These are phyloP conservation scores for Trichoderma virens DNA, from an alignment of 495 filamentous ascomycete species.

Conservation along the genomic window DNA sequence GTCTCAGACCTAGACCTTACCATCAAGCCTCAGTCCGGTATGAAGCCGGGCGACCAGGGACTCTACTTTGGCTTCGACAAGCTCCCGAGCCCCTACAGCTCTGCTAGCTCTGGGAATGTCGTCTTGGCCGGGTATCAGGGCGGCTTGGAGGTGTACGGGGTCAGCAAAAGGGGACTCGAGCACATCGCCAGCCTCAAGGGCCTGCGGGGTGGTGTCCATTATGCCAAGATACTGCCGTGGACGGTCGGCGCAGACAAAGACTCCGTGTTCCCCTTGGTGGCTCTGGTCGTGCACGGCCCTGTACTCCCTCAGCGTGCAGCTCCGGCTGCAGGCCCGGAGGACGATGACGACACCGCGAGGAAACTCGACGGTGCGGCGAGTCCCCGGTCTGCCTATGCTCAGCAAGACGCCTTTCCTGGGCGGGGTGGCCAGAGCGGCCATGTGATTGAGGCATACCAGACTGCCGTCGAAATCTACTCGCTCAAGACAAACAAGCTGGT, in stretches of 20 bases:
- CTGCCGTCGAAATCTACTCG: conserved; percentile 79
- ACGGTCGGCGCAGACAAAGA: conserved; percentile 19
- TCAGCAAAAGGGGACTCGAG: conserved; percentile 60
- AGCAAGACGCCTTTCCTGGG: conserved; percentile 21
- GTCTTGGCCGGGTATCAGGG: conserved; percentile 70
- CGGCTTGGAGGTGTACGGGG: conserved; percentile 59
- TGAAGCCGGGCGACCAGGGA: conserved; percentile 53
- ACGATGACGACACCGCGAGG: conserved; percentile 30
- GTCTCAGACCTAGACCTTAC: conserved; percentile 63
- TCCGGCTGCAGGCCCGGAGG: conserved; percentile 20
- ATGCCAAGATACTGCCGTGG: conserved; percentile 69
- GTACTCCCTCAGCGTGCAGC: conserved; percentile 31
- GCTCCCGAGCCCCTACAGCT: conserved; percentile 42
- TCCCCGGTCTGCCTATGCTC: conserved; percentile 22
- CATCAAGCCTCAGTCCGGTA: conserved; percentile 41
- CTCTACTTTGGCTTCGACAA: conserved; percentile 77
- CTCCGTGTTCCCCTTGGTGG: conserved; percentile 55
- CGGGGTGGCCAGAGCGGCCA: conserved; percentile 11
- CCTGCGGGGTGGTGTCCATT: conserved; percentile 69
- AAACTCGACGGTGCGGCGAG: conserved; percentile 31
- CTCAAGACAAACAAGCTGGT: conserved; percentile 59
- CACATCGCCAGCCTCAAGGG: conserved; percentile 60
- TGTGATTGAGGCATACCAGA: conserved; percentile 59
- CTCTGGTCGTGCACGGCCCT: conserved; percentile 69
- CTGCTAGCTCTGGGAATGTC: conserved; percentile 54